Evolutionary conservation across 1,139 yeast genomes (phyloP).

Genomic region (Oligophagozyma castellii): DNA sequence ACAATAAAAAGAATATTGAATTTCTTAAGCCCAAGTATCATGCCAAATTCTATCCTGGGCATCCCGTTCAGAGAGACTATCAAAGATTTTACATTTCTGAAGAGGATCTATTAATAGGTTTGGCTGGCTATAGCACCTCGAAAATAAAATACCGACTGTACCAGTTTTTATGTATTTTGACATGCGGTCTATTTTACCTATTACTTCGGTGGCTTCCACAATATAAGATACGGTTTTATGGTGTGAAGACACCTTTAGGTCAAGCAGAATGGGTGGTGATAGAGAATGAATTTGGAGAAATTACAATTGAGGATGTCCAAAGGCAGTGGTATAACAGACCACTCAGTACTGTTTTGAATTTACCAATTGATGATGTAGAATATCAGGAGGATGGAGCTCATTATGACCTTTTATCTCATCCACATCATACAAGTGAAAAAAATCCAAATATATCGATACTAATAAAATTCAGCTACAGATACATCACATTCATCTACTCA

Average conservation of each 20-base stretch:
- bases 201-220: constrained; percentile 77
- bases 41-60: constrained; percentile 30
- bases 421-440: constrained; percentile 17
- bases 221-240: constrained; percentile 54
- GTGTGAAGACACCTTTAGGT: constrained; percentile 55
- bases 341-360: constrained; percentile 51
- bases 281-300: constrained; percentile 87
- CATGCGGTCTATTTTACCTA: constrained; percentile 63
- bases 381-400: constrained; percentile 6
- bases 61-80: constrained; percentile 33
- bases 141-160: constrained; percentile 35
- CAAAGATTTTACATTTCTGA: constrained; percentile 90
- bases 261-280: constrained; percentile 86
- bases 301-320: constrained; percentile 43
- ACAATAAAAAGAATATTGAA: constrained; percentile 20
- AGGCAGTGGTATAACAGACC: constrained; percentile 55
- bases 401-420: constrained; percentile 8
- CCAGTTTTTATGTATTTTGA: constrained; percentile 38
- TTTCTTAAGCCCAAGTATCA: constrained; percentile 26
- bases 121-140: constrained; percentile 72
- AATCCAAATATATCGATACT: constrained; percentile 44
- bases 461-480: constrained; percentile 65
- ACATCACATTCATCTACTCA: constrained; percentile 66
- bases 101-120: constrained; percentile 85
- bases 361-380: constrained; percentile 14